These are phyloP conservation scores for Elsinoe necatrix DNA, from an alignment of 2,329 filamentous ascomycete species.

Conservation along the genomic window DNA sequence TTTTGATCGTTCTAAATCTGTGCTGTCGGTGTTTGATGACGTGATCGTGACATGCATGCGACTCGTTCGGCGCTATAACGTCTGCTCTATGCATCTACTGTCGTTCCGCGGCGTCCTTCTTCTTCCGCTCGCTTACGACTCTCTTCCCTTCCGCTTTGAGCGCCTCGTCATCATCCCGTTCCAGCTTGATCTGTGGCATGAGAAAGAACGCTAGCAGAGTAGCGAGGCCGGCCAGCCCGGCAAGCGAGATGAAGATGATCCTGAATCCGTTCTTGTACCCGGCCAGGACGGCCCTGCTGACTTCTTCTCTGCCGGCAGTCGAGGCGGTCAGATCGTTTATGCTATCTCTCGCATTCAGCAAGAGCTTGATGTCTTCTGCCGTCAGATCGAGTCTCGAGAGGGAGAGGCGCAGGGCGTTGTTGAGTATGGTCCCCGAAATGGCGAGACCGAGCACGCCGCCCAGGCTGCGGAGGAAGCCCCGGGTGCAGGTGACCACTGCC, in stretches of 20 bases:
- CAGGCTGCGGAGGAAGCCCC: slow-evolving; percentile 34
- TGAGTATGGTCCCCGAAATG: slow-evolving; percentile 29
- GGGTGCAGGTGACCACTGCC: slow-evolving; percentile 33
- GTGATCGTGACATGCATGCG: too few species aligned
- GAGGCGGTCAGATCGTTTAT: slow-evolving; percentile 15
- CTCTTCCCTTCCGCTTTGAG: slow-evolving; percentile 18
- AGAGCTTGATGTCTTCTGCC: slow-evolving; percentile 25
- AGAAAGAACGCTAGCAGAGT: slow-evolving; percentile 29
- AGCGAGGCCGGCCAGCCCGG: slow-evolving; percentile 30
- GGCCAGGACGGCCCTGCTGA: slow-evolving; percentile 27
- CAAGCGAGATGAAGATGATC: slow-evolving; percentile 34
- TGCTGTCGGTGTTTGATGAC: too few species aligned
- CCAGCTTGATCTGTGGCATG: slow-evolving; percentile 30
- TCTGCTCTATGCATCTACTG: neutral
- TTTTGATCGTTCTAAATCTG: too few species aligned
- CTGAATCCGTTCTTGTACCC: slow-evolving; percentile 34
- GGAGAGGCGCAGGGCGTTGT: slow-evolving; percentile 31
- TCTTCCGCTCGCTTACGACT: neutral
- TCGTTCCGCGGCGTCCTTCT: neutral
- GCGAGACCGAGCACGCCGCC: slow-evolving; percentile 33
- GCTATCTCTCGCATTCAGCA: slow-evolving; percentile 28
- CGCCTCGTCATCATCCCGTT: slow-evolving; percentile 11
- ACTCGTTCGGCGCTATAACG: neutral
- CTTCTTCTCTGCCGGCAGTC: slow-evolving; percentile 21
- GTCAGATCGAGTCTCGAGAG: slow-evolving; percentile 47